phyloP scores from a whole-genome alignment of 2,329 filamentous ascomycete species.

The Cordyceps cateniannulata region DNA sequence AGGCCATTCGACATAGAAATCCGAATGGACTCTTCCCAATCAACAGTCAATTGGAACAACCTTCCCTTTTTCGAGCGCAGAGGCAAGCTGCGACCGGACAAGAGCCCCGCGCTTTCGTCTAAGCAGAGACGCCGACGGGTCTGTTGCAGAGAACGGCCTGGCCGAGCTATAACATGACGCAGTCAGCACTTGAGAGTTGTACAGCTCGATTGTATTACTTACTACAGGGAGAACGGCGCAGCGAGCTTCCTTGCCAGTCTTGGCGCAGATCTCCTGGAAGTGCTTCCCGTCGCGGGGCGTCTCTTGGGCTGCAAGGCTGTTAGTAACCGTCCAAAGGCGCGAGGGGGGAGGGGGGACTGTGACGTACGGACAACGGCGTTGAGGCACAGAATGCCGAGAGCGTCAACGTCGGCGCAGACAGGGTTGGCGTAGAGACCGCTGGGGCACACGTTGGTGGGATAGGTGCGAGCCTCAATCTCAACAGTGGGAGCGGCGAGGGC shows the following conservation, averaged over 20 bases:
- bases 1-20: not conserved
- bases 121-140: not conserved
- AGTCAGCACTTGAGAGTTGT: not conserved
- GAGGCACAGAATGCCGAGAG: constrained; percentile 13
- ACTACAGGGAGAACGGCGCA: constrained; percentile 2
- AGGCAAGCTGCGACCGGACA: too few relatives aligned
- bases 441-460: not conserved
- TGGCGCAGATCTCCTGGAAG: not conserved
- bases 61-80: too few relatives aligned
- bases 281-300: not conserved
- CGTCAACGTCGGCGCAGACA: constrained; percentile 15
- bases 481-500: constrained; percentile 14
- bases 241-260: constrained; percentile 7
- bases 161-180: not conserved
- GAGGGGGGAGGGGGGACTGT: not conserved
- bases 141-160: constrained; percentile 2
- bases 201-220: not conserved
- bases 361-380: not conserved
- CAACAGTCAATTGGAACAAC: too few relatives aligned
- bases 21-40: not conserved
- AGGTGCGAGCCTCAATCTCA: constrained; percentile 3
- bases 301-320: not conserved
- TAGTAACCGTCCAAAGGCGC: not conserved
- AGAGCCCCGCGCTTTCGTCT: not conserved
- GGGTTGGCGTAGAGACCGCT: constrained; percentile 12